A percentile compares a stretch with the other conserved stretches of the same genome.
These are phyloP conservation scores for Kwoniella dendrophila DNA, from an alignment of 768 basidiomycete species.

Conservation along the genomic window DNA sequence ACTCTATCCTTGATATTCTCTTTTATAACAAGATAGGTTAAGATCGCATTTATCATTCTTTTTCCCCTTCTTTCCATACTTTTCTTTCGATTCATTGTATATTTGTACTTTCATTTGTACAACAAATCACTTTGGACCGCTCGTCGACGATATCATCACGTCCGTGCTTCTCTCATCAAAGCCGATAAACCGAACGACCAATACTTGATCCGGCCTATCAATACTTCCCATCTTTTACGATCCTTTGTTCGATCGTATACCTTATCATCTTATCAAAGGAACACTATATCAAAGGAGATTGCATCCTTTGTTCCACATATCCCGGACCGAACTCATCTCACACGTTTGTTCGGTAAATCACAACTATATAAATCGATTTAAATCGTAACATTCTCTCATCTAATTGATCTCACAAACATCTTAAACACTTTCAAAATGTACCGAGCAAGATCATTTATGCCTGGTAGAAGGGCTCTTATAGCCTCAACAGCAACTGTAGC, in stretches of 20 bases:
- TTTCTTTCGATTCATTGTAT: neutral
- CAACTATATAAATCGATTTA: neutral
- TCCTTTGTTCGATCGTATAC: conserved; percentile 11
- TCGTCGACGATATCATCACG: too few relatives aligned
- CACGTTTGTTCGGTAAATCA: neutral
- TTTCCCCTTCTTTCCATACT: neutral
- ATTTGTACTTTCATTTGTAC: too few relatives aligned
- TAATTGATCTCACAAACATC: neutral
- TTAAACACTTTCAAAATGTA: conserved; percentile 14
- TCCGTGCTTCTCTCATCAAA: neutral
- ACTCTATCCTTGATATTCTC: too few relatives aligned
- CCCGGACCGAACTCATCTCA: neutral
- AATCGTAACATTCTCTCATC: neutral
- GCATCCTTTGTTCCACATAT: conserved; percentile 6
- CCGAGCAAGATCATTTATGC: conserved; percentile 23
- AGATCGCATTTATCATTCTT: neutral
- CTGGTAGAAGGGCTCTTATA: conserved; percentile 22
- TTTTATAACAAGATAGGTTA: too few relatives aligned
- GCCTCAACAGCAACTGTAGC: conserved; percentile 19
- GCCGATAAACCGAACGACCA: neutral
- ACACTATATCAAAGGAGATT: neutral
- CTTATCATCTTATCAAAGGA: neutral
- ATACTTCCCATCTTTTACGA: neutral
- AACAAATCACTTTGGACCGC: too few relatives aligned
- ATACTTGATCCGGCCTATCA: conserved; percentile 5